A percentile compares a stretch with the other conserved stretches of the same genome.
These are phyloP conservation scores for Wickerhamiella sergipiensis DNA, from an alignment of 805 yeast species.

Conservation along the genomic window DNA sequence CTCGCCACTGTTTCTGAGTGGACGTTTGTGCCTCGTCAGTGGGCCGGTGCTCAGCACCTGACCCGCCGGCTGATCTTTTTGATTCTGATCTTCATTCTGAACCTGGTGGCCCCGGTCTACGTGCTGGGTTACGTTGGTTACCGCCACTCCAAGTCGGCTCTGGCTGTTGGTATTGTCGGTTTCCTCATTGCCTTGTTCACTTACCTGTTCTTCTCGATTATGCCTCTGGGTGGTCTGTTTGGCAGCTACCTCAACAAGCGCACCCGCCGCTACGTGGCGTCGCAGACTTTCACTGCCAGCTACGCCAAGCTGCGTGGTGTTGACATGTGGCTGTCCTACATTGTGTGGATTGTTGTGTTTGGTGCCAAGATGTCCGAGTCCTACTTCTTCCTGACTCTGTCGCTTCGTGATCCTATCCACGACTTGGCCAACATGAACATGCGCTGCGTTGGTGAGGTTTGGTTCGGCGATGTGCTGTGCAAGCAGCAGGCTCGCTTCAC, in stretches of 20 bases:
- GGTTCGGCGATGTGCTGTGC: constrained; percentile 68
- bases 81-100: constrained; percentile 47
- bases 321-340: constrained; percentile 93
- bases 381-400: constrained; percentile 76
- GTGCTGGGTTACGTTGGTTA: constrained; percentile 66
- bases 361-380: constrained; percentile 84
- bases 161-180: constrained; percentile 67
- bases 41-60: constrained; percentile 99
- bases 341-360: constrained; percentile 82
- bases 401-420: constrained; percentile 90
- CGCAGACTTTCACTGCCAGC: constrained; percentile 91
- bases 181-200: constrained; percentile 83
- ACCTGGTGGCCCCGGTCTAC: constrained; percentile 77
- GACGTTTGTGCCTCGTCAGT: constrained; percentile 91
- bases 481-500: constrained; percentile 77
- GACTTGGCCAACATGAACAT: constrained; percentile 67
- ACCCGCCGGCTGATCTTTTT: constrained; percentile 75
- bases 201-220: constrained; percentile 69
- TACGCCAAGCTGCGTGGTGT: constrained; percentile 69
- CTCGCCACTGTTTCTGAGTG: constrained; percentile 84
- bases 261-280: constrained; percentile 78
- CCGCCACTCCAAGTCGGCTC: constrained; percentile 52
- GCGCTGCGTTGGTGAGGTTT: constrained; percentile 93
- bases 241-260: constrained; percentile 81
- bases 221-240: constrained; percentile 95